phyloP scores from a whole-genome alignment of 2,329 filamentous ascomycete genomes.

The Neophaeococcomyces aloes region DNA sequence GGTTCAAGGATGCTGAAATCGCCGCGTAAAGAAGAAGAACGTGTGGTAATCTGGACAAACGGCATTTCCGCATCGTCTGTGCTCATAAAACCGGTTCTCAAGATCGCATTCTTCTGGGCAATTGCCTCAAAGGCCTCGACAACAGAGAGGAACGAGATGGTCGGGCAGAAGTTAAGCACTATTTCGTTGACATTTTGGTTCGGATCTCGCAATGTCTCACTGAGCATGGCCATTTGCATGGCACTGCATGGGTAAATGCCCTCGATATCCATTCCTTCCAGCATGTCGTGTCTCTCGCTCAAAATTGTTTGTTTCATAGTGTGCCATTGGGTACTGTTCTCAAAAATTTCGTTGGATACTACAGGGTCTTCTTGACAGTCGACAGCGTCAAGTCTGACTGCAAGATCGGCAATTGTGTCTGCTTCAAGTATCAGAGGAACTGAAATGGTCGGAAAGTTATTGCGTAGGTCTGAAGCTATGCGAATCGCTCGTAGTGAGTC shows the following conservation, averaged over 20 bases:
- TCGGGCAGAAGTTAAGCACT: constrained; percentile 46
- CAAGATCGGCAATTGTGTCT: constrained; percentile 32
- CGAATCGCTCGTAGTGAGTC: constrained; percentile 57
- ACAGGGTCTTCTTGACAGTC: background rate
- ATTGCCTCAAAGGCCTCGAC: constrained; percentile 41
- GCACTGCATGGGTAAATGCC: constrained; percentile 54
- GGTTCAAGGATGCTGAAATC: constrained; percentile 45
- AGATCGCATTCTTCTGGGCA: constrained; percentile 49
- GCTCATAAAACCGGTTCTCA: constrained; percentile 64
- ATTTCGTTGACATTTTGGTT: constrained; percentile 69
- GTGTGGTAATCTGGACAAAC: constrained; percentile 58
- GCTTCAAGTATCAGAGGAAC: constrained; percentile 54
- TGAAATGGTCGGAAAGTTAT: constrained; percentile 43
- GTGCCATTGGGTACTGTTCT: background rate
- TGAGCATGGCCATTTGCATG: constrained; percentile 69
- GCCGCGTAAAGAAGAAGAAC: constrained; percentile 27
- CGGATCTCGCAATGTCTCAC: constrained; percentile 53
- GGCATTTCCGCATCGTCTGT: constrained; percentile 33
- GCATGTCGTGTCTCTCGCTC: constrained; percentile 19
- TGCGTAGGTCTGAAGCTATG: constrained; percentile 54
- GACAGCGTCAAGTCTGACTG: constrained; percentile 8
- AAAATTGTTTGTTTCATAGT: constrained; percentile 10
- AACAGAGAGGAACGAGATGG: constrained; percentile 32
- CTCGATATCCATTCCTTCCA: constrained; percentile 21
- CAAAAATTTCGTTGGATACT: too few relatives aligned